A percentile compares a stretch with the other conserved stretches of the same genome.
Conservation (phyloP, 768 basidiomycete genomes). For the Chalciporus piperatus region DNA sequence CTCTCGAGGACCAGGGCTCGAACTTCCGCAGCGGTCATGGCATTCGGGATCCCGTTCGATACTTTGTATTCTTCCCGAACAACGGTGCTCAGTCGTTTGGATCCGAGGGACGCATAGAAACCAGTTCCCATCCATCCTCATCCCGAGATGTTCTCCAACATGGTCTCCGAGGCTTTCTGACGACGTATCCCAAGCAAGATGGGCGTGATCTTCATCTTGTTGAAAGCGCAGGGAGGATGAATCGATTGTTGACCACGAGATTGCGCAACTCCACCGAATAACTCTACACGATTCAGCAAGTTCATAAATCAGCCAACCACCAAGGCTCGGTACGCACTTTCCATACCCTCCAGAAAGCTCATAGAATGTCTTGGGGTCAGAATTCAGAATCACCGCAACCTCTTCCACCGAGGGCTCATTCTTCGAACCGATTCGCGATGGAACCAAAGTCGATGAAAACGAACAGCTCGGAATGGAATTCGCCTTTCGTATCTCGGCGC, state of each 20-base stretch:
- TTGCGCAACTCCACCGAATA: slow-evolving; percentile 82
- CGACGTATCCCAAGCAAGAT: slow-evolving; percentile 76
- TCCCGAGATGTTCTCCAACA: slow-evolving; percentile 36
- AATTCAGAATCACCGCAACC: slow-evolving; percentile 65
- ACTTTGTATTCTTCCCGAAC: slow-evolving; percentile 77
- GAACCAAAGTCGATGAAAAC: slow-evolving; percentile 86
- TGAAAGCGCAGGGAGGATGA: slow-evolving; percentile 46
- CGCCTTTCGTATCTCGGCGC: slow-evolving; percentile 45
- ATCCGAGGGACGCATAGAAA: slow-evolving; percentile 79
- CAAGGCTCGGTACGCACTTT: slow-evolving; percentile 44
- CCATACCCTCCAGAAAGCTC: slow-evolving; percentile 64
- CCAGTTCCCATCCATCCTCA: slow-evolving; percentile 78
- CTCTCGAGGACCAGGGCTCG: slow-evolving; percentile 73
- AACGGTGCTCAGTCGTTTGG: slow-evolving; percentile 63
- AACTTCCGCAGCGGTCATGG: slow-evolving; percentile 48
- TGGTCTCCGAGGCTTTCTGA: slow-evolving; percentile 32
- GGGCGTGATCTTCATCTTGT: slow-evolving; percentile 65
- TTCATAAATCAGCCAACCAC: not conserved
- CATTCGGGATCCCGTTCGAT: slow-evolving; percentile 46
- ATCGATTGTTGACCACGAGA: slow-evolving; percentile 69
- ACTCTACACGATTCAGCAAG: slow-evolving; percentile 36
- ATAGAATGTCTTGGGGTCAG: slow-evolving; percentile 70
- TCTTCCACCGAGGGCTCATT: slow-evolving; percentile 86
- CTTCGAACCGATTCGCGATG: slow-evolving; percentile 81
- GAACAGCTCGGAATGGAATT: slow-evolving; percentile 79